Evolutionary conservation across 768 basidiomycete species (phyloP).

Genomic region (Sutorius australiensis): DNA sequence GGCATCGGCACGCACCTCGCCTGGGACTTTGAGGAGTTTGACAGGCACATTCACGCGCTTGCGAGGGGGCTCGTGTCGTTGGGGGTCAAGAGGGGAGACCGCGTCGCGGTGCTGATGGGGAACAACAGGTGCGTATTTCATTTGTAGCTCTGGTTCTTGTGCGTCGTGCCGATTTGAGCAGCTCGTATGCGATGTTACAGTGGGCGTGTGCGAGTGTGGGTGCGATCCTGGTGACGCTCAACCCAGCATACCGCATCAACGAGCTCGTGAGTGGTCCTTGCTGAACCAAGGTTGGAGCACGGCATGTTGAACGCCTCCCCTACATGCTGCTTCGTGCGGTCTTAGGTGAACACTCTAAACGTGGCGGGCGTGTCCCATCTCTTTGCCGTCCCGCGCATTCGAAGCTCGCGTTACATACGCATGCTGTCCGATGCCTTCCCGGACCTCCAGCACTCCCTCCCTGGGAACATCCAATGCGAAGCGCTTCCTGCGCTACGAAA

Average conservation of each 20-base stretch:
- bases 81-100: constrained; percentile 71
- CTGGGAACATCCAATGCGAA: constrained; percentile 56
- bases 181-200: constrained; percentile 76
- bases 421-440: constrained; percentile 58
- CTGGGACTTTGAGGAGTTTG: constrained; percentile 74
- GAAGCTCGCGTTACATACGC: constrained; percentile 59
- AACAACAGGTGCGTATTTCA: constrained; percentile 62
- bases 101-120: constrained; percentile 80
- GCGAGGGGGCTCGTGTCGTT: constrained; percentile 65
- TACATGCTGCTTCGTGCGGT: neutral
- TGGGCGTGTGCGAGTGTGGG: constrained; percentile 86
- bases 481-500: constrained; percentile 59
- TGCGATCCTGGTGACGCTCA: constrained; percentile 79
- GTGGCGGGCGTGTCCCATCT: constrained; percentile 66
- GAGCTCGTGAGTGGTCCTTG: constrained; percentile 54
- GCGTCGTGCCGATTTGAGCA: constrained; percentile 23
- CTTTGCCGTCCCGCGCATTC: constrained; percentile 67
- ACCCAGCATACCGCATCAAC: constrained; percentile 70
- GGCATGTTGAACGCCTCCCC: neutral
- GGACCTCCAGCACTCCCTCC: constrained; percentile 43
- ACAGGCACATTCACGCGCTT: constrained; percentile 59
- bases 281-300: neutral
- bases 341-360: constrained; percentile 58
- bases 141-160: neutral
- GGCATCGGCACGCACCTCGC: constrained; percentile 49